Conservation (phyloP, 1,284 basidiomycete species). For the Apiotrichum akiyoshidainum region DNA sequence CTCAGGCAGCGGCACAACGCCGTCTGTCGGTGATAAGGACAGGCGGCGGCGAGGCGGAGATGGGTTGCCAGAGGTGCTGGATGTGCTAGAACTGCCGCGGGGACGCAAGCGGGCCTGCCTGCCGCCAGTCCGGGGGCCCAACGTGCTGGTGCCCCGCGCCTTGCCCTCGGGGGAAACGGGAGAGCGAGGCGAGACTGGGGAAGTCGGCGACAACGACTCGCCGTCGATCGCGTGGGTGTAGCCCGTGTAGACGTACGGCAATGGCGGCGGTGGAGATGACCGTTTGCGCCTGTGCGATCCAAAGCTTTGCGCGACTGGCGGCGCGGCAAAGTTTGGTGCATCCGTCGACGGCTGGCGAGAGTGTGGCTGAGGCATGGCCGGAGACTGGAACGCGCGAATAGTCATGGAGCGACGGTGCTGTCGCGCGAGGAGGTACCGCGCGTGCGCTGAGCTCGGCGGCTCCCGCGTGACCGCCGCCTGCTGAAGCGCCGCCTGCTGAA, state of each 20-base stretch:
- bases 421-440: slow-evolving; percentile 36
- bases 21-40: too few relatives aligned
- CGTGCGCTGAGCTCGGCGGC: slow-evolving; percentile 28
- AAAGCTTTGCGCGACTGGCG: neutral
- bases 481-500: slow-evolving; percentile 1
- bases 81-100: too few relatives aligned
- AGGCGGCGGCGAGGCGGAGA: too few relatives aligned
- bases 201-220: neutral
- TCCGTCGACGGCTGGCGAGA: too few relatives aligned
- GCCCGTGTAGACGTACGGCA: neutral
- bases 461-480: slow-evolving; percentile 9
- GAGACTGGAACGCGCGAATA: slow-evolving; percentile 39
- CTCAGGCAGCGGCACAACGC: neutral
- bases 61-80: too few relatives aligned
- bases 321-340: too few relatives aligned
- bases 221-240: slow-evolving; percentile 3
- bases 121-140: neutral
- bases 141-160: neutral
- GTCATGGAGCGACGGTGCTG: slow-evolving; percentile 41
- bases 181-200: neutral
- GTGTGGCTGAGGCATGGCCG: slow-evolving; percentile 2
- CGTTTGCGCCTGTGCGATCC: neutral
- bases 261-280: neutral
- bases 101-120: neutral
- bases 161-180: slow-evolving; percentile 4